Conservation (phyloP, 2,329 filamentous ascomycete genomes). For the Fusarium sp. region DNA sequence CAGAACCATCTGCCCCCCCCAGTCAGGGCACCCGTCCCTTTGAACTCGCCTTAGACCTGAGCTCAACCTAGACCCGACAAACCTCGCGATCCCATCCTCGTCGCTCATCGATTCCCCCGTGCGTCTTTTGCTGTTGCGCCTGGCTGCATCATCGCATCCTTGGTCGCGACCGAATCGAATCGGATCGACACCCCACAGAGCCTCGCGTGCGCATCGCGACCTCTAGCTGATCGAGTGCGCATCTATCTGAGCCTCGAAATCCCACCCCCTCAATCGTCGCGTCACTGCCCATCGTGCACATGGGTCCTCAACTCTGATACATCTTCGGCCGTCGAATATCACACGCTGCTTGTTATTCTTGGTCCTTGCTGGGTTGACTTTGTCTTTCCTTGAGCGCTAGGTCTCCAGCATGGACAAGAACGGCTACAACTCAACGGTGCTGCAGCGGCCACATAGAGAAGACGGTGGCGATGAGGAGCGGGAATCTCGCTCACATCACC, state of each 20-base stretch:
- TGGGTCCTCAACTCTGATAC: slow-evolving; percentile 41
- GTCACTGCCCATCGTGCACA: slow-evolving; percentile 40
- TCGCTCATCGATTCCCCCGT: slow-evolving; percentile 9
- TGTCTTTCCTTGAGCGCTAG: slow-evolving; percentile 32
- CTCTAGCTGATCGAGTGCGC: slow-evolving; percentile 36
- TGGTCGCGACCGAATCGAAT: slow-evolving; percentile 38
- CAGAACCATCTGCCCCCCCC: slow-evolving; percentile 38
- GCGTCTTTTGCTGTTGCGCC: slow-evolving; percentile 20
- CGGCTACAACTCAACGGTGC: slow-evolving; percentile 62
- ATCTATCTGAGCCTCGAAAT: slow-evolving; percentile 19
- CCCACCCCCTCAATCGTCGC: slow-evolving; percentile 33
- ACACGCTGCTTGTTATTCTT: slow-evolving; percentile 27
- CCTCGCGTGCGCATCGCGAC: slow-evolving; percentile 45
- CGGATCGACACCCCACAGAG: slow-evolving; percentile 28
- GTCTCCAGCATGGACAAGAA: slow-evolving; percentile 55
- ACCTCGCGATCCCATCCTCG: slow-evolving; percentile 30
- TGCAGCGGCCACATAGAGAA: slow-evolving; percentile 56
- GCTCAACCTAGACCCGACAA: slow-evolving; percentile 8
- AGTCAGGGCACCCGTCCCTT: slow-evolving; percentile 34
- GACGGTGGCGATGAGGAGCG: slow-evolving; percentile 54
- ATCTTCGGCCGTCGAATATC: slow-evolving; percentile 34
- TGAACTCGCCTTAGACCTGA: slow-evolving; percentile 29
- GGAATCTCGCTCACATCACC: slow-evolving; percentile 47
- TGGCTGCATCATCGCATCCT: slow-evolving; percentile 30
- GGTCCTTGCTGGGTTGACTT: slow-evolving; percentile 17